Base-by-base conservation (phyloP, 2,329 filamentous ascomycete species). In the Mycosphaerella sp. region DNA sequence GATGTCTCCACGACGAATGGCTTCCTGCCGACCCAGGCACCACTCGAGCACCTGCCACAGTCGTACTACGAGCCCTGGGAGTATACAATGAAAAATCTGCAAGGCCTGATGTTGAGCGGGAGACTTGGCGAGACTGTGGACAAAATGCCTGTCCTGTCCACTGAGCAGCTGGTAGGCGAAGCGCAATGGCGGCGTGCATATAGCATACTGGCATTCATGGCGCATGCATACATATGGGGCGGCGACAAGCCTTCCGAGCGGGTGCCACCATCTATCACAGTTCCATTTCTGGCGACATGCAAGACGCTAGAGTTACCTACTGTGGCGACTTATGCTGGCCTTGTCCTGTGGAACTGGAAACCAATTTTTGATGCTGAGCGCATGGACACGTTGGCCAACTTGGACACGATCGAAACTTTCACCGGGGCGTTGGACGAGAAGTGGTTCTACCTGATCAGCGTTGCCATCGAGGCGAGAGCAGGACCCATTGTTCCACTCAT, bases 1-100 rank as follows among this genome's bases (percentile, higher is more conserved):
- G 88, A 86, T 73, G 82, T 90, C 71, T 88, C 87, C 61, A 76
- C 81, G 57, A 77, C 83, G 54, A 83, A 89, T 73, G 93, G 93
- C 66, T 98, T 98, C 74, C 81, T 98, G 51, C 90, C 93, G 1
- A 78, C 87, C 58, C 83, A 89, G 60, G 74, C 87, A 36, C 93
- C 93, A 41, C 77, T 97, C 59, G 84, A 88, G 58, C 76, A 82
- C 52, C 82, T 98, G 11, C 87, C 90, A 8, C 87, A 96, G 67
- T 81, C 86, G 2, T 97, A 96, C 76, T 98, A 97, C 73, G 85
- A 87, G 71, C 89, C 89, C 68, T 98, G 93, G 93, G 93, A 98
- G 74, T 82, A 86, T 44, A 80, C 96, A 47, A 82, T 86, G 34
- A 81, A 84, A 62, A 96, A 95, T 67, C 78, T 98, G 31, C 93